Evolutionary conservation across 1,139 yeast species (phyloP), one percentile per base, ranked within the genome.

Genomic region (Wickerhamomyces sp.): DNA sequence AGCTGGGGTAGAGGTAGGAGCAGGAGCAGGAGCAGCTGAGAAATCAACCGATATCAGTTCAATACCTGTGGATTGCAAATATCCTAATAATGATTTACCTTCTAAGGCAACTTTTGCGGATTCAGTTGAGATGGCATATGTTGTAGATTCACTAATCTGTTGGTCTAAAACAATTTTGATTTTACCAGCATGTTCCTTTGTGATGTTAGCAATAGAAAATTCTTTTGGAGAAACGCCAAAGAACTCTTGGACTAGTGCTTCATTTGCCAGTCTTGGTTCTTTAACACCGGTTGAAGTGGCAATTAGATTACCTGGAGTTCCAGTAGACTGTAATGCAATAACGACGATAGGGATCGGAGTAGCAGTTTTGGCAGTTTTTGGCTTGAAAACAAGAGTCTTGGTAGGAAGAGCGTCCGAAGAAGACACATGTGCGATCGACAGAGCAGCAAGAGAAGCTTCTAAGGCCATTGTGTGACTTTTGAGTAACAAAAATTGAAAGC

Each of bases 191-290:
- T 75, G 75, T 25, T 69, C 74, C 40, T 66, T 65, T 49, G 65
- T 58, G 56, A 84, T 68, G 51, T 73, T 70, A 39, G 84, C 88
- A 44, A 82, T 62, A 21, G 86, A 73, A 49, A 85, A 81, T 53
- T 78, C 83, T 57, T 80, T 79, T 33, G 92, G 78, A 26, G 78
- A 55, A 36, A 76, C 70, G 28, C 72, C 68, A 56, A 88, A 87
- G 58, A 83, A 75, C 52, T 79, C 78, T 46, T 70, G 68, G 33
- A 87, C 80, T 51, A 88, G 69, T 42, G 84, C 96, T 48, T 86
- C 90, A 52, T 79, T 79, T 39, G 96, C 97, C 56, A 87, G 68
- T 62, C 96, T 76, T 49, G 95, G 95, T 48, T 88, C 96, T 65
- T 88, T 89, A 36, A 76, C 86, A 37, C 70, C 72, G 15, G 89